phyloP scores from a whole-genome alignment of 805 yeast genomes.

The Maudiozyma saulgeensis region DNA sequence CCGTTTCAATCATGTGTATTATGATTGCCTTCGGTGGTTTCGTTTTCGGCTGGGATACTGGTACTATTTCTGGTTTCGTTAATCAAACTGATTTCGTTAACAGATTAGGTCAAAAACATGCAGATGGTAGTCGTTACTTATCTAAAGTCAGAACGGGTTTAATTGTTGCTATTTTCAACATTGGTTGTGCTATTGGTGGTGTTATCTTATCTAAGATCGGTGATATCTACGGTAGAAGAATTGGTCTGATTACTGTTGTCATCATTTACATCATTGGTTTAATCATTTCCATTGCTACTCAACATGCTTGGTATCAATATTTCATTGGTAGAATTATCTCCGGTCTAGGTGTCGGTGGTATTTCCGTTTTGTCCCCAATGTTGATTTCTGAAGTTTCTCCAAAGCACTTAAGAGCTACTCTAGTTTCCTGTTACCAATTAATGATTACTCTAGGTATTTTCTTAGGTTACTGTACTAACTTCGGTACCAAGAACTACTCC shows the following conservation, averaged over 20 bases:
- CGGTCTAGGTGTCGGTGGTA: constrained; percentile 65
- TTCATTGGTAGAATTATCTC: constrained; percentile 54
- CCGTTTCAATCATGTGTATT: constrained; percentile 2
- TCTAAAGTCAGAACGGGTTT: constrained; percentile 48
- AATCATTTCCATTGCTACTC: constrained; percentile 52
- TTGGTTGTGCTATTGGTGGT: constrained; percentile 43
- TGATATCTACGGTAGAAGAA: constrained; percentile 47
- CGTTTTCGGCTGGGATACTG: constrained; percentile 59
- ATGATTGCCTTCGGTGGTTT: constrained; percentile 5
- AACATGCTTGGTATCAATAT: constrained; percentile 54
- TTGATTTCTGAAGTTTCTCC: constrained; percentile 40
- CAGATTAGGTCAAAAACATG: constrained; percentile 44
- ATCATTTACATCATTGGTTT: constrained; percentile 58
- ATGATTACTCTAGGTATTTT: constrained; percentile 65
- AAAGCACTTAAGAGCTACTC: constrained; percentile 50
- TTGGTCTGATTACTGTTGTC: constrained; percentile 53
- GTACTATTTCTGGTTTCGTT: constrained; percentile 69
- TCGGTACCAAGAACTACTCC: constrained; percentile 48
- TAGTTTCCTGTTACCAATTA: constrained; percentile 61
- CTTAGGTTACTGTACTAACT: constrained; percentile 64
- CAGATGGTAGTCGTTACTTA: constrained; percentile 36
- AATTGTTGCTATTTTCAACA: constrained; percentile 49
- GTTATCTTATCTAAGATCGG: constrained; percentile 2
- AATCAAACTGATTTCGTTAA: constrained; percentile 42
- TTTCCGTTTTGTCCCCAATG: constrained; percentile 66